Evolutionary conservation across 495 filamentous ascomycete species (phyloP).

Genomic region (Penicillium taxi): DNA sequence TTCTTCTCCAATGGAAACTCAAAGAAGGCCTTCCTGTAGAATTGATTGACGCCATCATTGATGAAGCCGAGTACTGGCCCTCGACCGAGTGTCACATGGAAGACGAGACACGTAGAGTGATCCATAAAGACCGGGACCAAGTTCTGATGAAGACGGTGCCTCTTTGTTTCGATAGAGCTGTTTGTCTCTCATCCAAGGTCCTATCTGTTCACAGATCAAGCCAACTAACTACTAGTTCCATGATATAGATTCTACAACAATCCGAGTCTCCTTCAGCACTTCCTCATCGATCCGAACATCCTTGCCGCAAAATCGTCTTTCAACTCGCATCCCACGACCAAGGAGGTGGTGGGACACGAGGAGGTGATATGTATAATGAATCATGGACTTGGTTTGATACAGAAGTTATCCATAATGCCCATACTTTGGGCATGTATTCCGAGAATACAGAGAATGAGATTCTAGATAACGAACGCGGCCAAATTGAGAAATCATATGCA

Average conservation of each 20-base stretch:
- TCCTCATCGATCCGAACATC: slow-evolving; percentile 31
- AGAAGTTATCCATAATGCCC: slow-evolving; percentile 32
- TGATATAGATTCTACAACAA: slow-evolving; percentile 13
- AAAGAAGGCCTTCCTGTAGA: slow-evolving; percentile 48
- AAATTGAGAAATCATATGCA: slow-evolving; percentile 13
- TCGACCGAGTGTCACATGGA: slow-evolving; percentile 27
- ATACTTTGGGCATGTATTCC: slow-evolving; percentile 16
- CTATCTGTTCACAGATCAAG: background rate
- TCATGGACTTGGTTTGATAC: slow-evolving; percentile 70
- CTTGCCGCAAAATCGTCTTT: slow-evolving; percentile 54
- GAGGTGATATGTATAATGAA: slow-evolving; percentile 40
- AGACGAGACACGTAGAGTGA: slow-evolving; percentile 7
- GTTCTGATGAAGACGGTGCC: slow-evolving; percentile 33
- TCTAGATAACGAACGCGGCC: slow-evolving; percentile 11
- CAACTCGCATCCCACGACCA: slow-evolving; percentile 59
- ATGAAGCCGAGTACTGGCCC: slow-evolving; percentile 67
- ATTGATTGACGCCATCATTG: slow-evolving; percentile 58
- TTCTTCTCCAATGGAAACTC: slow-evolving; percentile 33
- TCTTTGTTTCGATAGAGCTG: slow-evolving; percentile 32
- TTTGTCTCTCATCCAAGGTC: slow-evolving; percentile 4
- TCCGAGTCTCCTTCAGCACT: slow-evolving; percentile 17
- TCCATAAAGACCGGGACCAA: slow-evolving; percentile 32
- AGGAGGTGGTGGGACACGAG: slow-evolving; percentile 30
- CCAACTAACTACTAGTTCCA: slow-evolving; percentile 1
- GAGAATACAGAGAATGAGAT: slow-evolving; percentile 12